Percentiles rank a stretch among this genome's conserved stretches.
Conservation (phyloP, 352 stramenopile genomes). For the Phytophthora sp. region DNA sequence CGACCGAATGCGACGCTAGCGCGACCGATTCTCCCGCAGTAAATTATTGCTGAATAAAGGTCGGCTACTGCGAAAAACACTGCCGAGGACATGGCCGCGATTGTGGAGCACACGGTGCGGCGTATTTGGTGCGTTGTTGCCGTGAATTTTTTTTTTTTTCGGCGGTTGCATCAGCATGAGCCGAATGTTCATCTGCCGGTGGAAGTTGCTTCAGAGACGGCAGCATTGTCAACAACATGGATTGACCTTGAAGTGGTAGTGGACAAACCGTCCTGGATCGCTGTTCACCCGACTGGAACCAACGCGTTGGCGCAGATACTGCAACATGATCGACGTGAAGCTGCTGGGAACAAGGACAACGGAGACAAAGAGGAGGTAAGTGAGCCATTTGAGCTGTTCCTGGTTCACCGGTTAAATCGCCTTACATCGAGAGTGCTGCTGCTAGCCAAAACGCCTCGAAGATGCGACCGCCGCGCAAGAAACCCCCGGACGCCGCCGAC, state of each 20-base stretch:
- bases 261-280: conserved; percentile 88
- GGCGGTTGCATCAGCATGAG: conserved; percentile 95
- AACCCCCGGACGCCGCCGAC: too few species aligned
- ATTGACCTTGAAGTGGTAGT: conserved; percentile 66
- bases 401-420: conserved; percentile 94
- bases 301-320: conserved; percentile 87
- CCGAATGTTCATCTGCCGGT: conserved; percentile 70
- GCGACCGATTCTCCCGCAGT: too few species aligned
- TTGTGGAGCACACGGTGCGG: too few species aligned
- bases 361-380: conserved; percentile 20
- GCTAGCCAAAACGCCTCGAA: conserved; percentile 61
- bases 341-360: too few species aligned
- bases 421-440: conserved; percentile 88
- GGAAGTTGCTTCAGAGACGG: conserved; percentile 1
- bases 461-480: too few species aligned
- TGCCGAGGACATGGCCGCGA: too few species aligned
- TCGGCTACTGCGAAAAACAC: too few species aligned
- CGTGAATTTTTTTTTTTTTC: too few species aligned
- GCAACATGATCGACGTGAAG: conserved; percentile 19
- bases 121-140: too few species aligned
- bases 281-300: conserved; percentile 91
- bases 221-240: conserved; percentile 18
- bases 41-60: too few species aligned
- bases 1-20: too few species aligned
- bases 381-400: conserved; percentile 46